A percentile compares a stretch with the other conserved stretches of the same genome.
These are phyloP conservation scores for Flaveria bidentis DNA, from an alignment of 129 eudicot species.

Conservation along the genomic window DNA sequence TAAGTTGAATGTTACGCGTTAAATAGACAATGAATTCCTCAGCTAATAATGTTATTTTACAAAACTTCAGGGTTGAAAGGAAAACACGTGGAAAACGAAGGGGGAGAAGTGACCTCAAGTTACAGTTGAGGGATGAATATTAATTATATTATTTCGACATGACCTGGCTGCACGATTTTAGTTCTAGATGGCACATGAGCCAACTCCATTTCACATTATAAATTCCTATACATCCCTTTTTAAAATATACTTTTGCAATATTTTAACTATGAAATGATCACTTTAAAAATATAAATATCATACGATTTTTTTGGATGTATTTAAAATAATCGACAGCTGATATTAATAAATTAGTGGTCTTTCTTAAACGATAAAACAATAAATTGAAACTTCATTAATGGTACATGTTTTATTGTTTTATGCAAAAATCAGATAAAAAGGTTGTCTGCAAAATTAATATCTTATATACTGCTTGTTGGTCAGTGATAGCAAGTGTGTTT, in stretches of 20 bases:
- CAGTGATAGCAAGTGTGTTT: not conserved
- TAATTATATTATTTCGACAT: slow-evolving; percentile 20
- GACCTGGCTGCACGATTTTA: slow-evolving; percentile 34
- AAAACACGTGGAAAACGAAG: not conserved
- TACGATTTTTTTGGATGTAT: not conserved
- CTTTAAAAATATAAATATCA: not conserved
- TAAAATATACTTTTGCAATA: slow-evolving; percentile 24
- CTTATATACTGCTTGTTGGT: not conserved
- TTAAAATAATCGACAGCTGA: not conserved
- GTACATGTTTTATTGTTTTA: not conserved
- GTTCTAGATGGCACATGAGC: slow-evolving; percentile 34
- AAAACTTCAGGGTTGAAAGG: slow-evolving; percentile 12
- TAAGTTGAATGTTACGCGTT: too few species aligned
- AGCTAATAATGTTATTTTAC: not conserved
- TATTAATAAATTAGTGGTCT: not conserved
- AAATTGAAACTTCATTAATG: not conserved
- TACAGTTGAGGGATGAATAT: slow-evolving; percentile 23
- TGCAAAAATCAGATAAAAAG: not conserved
- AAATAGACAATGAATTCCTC: not conserved
- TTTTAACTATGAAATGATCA: not conserved
- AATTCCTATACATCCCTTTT: slow-evolving; percentile 22
- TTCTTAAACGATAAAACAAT: not conserved
- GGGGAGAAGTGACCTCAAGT: slow-evolving; percentile 2
- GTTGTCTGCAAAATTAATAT: not conserved
- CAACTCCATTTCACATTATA: slow-evolving; percentile 35